These are phyloP conservation scores for Eremochloa ophiuroides DNA, from an alignment of 176 grass and related monocot species.

Conservation along the genomic window DNA sequence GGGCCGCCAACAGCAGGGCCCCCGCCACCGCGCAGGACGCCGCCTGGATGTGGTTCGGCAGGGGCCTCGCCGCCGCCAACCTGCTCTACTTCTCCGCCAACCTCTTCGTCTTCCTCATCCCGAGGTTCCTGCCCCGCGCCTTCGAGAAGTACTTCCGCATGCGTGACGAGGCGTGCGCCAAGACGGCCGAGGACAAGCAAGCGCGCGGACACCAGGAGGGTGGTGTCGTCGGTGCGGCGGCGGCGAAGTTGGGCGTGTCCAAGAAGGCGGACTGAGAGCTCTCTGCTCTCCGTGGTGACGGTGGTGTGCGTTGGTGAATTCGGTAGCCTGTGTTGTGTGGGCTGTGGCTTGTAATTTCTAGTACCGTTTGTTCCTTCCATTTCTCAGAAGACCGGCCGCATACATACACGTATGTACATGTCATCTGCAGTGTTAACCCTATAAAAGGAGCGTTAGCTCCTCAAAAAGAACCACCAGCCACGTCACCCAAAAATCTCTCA, in stretches of 20 bases:
- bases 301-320: background rate
- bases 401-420: too few relatives aligned
- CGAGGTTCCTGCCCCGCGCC: slow-evolving; percentile 59
- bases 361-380: too few relatives aligned
- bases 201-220: background rate
- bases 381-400: too few relatives aligned
- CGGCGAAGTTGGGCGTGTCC: background rate
- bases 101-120: slow-evolving; percentile 79
- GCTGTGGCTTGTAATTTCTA: background rate
- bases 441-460: too few relatives aligned
- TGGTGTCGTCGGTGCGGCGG: background rate
- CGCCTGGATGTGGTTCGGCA: slow-evolving; percentile 75
- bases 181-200: slow-evolving; percentile 55
- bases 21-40: slow-evolving; percentile 37
- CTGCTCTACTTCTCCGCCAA: slow-evolving; percentile 77
- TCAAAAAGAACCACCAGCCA: too few relatives aligned
- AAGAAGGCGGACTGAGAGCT: slow-evolving; percentile 35
- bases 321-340: too few relatives aligned
- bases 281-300: too few relatives aligned
- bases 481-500: too few relatives aligned
- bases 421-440: too few relatives aligned
- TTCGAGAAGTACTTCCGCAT: slow-evolving; percentile 86
- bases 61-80: slow-evolving; percentile 59
- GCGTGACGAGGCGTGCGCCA: slow-evolving; percentile 37
- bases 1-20: slow-evolving; percentile 18